Base-by-base conservation (phyloP, 768 basidiomycete genomes). In the Lentinula raphanica region DNA sequence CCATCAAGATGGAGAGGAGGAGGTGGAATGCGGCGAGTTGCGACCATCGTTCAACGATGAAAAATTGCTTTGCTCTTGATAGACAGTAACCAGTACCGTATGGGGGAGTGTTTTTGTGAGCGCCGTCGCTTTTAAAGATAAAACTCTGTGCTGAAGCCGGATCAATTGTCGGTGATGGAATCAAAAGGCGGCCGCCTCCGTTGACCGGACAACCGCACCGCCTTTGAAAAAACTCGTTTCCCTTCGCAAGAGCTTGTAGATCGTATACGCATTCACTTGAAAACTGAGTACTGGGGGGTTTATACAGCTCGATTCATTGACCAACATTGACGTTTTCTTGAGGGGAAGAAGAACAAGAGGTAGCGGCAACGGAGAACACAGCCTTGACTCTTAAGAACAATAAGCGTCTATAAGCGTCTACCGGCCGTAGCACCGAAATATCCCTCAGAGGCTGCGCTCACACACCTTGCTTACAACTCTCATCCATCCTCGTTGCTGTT, bases 1-100 rank as follows among this genome's bases (percentile, higher is more conserved):
- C 75, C 67, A 62, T 76, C 71, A 56, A 79, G 70, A 58, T 74
- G 72, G 58, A 77, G 74, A 45, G 74, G 73, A 45, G 74, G 73
- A 59, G 77, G 76, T 59, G 73, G 75, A 19, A 53, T 40, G 36
- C 51, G 36, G 36, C 51, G 51, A 28, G 36, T 21, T 36, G 51
- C 51, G 21, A 49, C 32, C 56, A 57, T 57, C 56, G 36, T 46
- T 57, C 56, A 57, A 57, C 51, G 56, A 57, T 49, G n/a, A n/a
- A n/a, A n/a, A n/a, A n/a, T n/a, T n/a, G 27, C 38, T 53, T 32
- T 53, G 36, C 19, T 40, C 39, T 40, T 40, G 15, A 1, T 40
- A 40, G 5, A 57, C 56, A 57, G 46, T 57, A 57, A 57, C 56
- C 56, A 57, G 56, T 49, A 57, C 56, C 56, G 56, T 56, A 31